These are phyloP conservation scores for Ramalina intermedia DNA, from an alignment of 495 filamentous ascomycete genomes.

Conservation along the genomic window DNA sequence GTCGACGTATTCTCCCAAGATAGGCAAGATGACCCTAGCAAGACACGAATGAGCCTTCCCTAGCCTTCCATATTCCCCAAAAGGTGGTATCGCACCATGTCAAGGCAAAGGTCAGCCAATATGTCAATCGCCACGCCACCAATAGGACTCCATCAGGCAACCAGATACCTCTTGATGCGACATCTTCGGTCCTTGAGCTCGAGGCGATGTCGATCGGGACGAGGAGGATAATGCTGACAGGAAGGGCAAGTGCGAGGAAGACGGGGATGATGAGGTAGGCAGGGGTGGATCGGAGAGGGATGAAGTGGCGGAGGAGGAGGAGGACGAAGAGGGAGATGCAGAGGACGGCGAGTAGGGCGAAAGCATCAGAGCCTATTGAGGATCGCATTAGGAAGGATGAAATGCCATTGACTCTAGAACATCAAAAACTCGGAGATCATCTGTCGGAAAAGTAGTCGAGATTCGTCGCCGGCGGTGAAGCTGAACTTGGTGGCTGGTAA, in stretches of 20 bases:
- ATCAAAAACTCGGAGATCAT: not conserved
- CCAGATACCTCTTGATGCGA: constrained; percentile 50
- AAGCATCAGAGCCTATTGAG: constrained; percentile 52
- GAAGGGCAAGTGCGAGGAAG: constrained; percentile 84
- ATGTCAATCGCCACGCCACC: constrained; percentile 82
- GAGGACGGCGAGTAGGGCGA: constrained; percentile 55
- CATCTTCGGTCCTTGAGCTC: constrained; percentile 53
- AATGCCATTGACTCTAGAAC: not conserved
- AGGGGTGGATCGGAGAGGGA: constrained; percentile 80
- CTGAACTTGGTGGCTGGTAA: no score
- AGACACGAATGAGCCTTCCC: not conserved
- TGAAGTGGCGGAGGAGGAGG: constrained; percentile 71
- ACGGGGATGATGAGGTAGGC: constrained; percentile 83
- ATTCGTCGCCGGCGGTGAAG: not conserved
- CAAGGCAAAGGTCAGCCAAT: constrained; percentile 90
- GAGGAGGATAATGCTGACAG: constrained; percentile 82
- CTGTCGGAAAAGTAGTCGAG: not conserved
- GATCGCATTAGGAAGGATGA: constrained; percentile 18
- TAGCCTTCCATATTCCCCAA: not conserved
- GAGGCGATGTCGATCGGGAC: constrained; percentile 95
- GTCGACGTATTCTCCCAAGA: constrained; percentile 86
- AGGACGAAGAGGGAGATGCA: constrained; percentile 61
- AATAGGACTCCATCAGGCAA: constrained; percentile 53
- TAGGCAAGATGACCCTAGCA: constrained; percentile 72
- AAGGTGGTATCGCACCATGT: constrained; percentile 54